Evolutionary conservation across 352 stramenopile species (phyloP).

Genomic region (Globisporangium mamillatum): DNA sequence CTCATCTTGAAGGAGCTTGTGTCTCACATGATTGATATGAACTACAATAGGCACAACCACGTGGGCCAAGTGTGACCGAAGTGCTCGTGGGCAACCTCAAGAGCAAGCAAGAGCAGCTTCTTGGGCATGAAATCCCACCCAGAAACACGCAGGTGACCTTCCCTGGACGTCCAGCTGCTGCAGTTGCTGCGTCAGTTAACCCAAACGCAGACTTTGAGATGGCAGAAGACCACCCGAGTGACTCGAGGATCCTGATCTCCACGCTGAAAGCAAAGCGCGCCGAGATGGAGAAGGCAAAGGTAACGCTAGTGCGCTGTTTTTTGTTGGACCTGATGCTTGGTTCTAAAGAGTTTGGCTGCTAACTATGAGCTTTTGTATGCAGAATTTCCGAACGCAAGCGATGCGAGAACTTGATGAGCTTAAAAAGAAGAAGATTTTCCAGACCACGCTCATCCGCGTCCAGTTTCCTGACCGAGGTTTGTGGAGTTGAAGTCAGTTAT

Average conservation of each 20-base stretch:
- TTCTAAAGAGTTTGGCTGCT: not conserved
- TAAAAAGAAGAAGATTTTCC: constrained; percentile 80
- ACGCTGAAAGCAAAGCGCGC: constrained; percentile 67
- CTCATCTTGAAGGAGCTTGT: not conserved
- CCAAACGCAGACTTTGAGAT: constrained; percentile 9
- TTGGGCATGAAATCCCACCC: constrained; percentile 52
- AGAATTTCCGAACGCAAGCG: constrained; percentile 84
- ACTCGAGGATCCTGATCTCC: constrained; percentile 68
- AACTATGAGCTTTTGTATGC: not conserved
- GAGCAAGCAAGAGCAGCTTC: constrained; percentile 68
- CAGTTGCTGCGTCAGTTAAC: not conserved
- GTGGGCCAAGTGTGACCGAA: constrained; percentile 74
- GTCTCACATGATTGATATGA: not conserved
- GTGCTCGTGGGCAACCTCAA: constrained; percentile 75
- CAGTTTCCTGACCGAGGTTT: constrained; percentile 84
- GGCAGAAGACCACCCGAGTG: constrained; percentile 36
- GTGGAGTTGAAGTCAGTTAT: not conserved
- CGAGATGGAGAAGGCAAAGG: constrained; percentile 80
- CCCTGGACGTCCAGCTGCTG: constrained; percentile 20
- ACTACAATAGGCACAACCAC: constrained; percentile 48
- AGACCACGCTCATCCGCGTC: constrained; percentile 70
- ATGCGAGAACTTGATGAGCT: constrained; percentile 88
- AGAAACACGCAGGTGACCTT: constrained; percentile 67
- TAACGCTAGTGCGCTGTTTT: constrained; percentile 11
- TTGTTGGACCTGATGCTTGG: too few relatives aligned